These are phyloP conservation scores for Emiliania huxleyi DNA, from an alignment of 78 protist species.

Conservation along the genomic window DNA sequence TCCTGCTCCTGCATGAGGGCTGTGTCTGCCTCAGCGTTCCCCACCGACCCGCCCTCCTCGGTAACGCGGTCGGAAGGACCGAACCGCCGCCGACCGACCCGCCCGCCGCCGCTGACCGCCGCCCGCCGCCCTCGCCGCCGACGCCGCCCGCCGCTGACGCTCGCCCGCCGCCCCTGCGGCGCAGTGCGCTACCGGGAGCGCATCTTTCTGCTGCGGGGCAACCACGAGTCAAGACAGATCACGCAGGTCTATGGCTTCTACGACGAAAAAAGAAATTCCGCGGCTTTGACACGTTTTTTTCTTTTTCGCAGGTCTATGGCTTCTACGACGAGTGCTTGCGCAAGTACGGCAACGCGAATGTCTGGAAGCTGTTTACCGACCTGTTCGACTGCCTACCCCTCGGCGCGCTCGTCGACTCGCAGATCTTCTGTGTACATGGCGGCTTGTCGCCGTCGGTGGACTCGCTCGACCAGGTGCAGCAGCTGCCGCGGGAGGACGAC, in stretches of 20 bases:
- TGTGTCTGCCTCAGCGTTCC: too few species aligned
- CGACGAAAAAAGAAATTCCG: slow-evolving; percentile 68
- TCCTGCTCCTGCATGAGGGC: too few species aligned
- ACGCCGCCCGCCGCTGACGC: too few species aligned
- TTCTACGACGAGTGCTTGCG: slow-evolving; percentile 94
- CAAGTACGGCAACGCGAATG: slow-evolving; percentile 86
- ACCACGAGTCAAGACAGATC: slow-evolving; percentile 93
- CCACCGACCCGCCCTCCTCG: too few species aligned
- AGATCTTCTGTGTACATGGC: slow-evolving; percentile 95
- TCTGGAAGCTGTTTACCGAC: slow-evolving; percentile 88
- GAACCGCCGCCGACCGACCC: too few species aligned
- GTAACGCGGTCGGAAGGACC: too few species aligned
- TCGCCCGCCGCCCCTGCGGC: too few species aligned
- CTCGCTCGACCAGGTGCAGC: slow-evolving; percentile 69
- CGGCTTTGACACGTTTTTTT: not conserved
- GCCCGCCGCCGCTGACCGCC: too few species aligned
- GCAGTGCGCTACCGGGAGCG: slow-evolving; percentile 73
- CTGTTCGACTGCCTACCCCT: slow-evolving; percentile 45
- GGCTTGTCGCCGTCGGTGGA: slow-evolving; percentile 91
- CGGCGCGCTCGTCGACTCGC: not conserved
- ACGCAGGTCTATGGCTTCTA: slow-evolving; percentile 96
- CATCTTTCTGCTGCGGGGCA: slow-evolving; percentile 89
- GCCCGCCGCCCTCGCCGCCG: too few species aligned
- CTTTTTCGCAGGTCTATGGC: slow-evolving; percentile 95
- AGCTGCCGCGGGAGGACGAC: slow-evolving; percentile 86